phyloP scores from a whole-genome alignment of 768 basidiomycete species.

The Amanita pseudoporphyria region DNA sequence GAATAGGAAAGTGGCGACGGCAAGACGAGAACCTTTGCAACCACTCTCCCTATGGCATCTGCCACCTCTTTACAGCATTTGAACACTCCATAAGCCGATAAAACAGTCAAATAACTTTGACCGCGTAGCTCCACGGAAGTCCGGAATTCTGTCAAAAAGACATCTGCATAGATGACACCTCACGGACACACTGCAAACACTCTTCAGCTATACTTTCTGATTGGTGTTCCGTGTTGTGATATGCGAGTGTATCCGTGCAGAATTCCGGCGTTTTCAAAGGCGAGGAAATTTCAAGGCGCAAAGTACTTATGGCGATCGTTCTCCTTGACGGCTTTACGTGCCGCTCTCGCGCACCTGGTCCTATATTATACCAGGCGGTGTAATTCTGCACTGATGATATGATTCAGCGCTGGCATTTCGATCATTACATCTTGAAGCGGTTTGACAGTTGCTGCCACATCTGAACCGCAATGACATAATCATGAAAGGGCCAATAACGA shows the following conservation, averaged over 20 bases:
- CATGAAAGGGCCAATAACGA: neutral
- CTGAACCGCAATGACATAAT: neutral
- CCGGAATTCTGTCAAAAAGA: too few species aligned
- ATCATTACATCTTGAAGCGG: neutral
- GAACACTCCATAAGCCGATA: too few species aligned
- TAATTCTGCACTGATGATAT: constrained; percentile 1
- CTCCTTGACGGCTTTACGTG: neutral
- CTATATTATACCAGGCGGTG: neutral
- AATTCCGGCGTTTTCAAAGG: neutral
- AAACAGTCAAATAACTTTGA: too few species aligned
- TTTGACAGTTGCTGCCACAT: neutral
- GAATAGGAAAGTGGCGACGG: too few species aligned
- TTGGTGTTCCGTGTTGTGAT: too few species aligned
- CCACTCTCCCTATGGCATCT: too few species aligned
- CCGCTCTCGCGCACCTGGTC: neutral
- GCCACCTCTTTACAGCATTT: too few species aligned
- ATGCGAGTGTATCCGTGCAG: too few species aligned
- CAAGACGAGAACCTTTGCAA: too few species aligned
- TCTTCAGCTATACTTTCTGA: neutral
- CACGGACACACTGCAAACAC: neutral
- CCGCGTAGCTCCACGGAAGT: too few species aligned
- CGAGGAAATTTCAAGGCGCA: neutral
- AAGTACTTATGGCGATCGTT: neutral
- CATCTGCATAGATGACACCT: neutral
- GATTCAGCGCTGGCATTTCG: neutral